These are phyloP conservation scores for Cytospora chrysosperma DNA, from an alignment of 2,329 filamentous ascomycete species.

Conservation along the genomic window DNA sequence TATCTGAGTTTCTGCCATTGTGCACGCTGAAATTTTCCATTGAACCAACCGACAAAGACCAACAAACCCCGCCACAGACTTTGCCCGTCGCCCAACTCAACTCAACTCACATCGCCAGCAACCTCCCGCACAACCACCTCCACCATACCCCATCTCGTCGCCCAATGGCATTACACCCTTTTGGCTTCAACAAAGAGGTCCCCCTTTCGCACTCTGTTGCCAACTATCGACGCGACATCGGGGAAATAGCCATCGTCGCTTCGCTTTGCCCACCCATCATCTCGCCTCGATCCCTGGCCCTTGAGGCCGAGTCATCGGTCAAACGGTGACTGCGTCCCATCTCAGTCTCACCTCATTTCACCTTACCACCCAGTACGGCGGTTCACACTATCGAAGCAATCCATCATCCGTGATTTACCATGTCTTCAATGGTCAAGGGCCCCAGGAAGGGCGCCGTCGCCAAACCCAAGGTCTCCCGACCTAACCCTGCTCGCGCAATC, in stretches of 20 bases:
- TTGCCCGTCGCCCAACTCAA: slow-evolving; percentile 11
- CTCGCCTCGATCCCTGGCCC: neutral
- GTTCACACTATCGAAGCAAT: neutral
- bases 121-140: slow-evolving; percentile 3
- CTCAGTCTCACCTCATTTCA: neutral
- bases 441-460: slow-evolving; percentile 32
- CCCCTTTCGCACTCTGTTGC: neutral
- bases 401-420: slow-evolving; percentile 28
- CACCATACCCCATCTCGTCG: neutral
- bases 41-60: slow-evolving; percentile 18
- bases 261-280: neutral
- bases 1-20: slow-evolving; percentile 1
- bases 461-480: slow-evolving; percentile 43
- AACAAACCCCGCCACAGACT: neutral
- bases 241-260: neutral
- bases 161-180: slow-evolving; percentile 23
- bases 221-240: neutral
- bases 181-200: neutral
- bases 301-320: neutral
- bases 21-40: slow-evolving; percentile 19
- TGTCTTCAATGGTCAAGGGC: slow-evolving; percentile 49
- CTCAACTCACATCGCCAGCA: slow-evolving; percentile 9
- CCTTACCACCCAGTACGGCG: neutral
- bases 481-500: slow-evolving; percentile 52
- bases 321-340: neutral